Base-by-base conservation (phyloP, 768 basidiomycete species). In the Leccinum uliginosum region DNA sequence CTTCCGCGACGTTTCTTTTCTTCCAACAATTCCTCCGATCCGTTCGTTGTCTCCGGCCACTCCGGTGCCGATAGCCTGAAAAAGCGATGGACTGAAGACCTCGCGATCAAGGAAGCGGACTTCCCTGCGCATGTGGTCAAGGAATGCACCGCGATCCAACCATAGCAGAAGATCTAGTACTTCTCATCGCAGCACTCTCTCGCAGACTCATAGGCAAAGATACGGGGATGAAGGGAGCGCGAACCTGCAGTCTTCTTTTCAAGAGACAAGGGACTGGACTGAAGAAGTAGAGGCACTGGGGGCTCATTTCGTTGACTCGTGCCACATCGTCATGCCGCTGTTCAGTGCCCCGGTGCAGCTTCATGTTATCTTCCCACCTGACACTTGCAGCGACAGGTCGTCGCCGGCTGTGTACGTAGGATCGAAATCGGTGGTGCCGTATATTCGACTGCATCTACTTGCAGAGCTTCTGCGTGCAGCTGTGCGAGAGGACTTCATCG, bases 401-500 rank as follows among this genome's bases (percentile, higher is more conserved):
- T 57, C 78, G 60, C 81, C 86, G 0, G 83, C 91, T 0, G 82
- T 94, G 73, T 96, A 87, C 67, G 67, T 96, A 53, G 80, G 86
- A 1, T 92, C 91, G 1, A 65, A 74, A 1, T 79, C 82, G 1
- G 76, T 87, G 4, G 82, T 93, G 0, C 81, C 91, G 1, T 96
- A 96, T 69, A 75, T 95, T 54, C 85, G 91, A 21, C 80, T 96
- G 4, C 86, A 95, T 65, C 79, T 97, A n/a, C 78, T 91, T 32
- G 80, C 85, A 4, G 74, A 75, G 26, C 74, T 93, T 19, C 75
- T 93, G n/a, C 53, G 68, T 6, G 80, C 78, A 10, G 79, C 89
- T 70, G 73, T 80, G 51, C 71, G 71, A 6, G 77, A 76, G 3
- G 76, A 79, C 21, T 82, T 90, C 40, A 67, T 85, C n/a, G 81